These are phyloP conservation scores for Phytophthora citrophthora DNA, from an alignment of 352 stramenopile species.

Conservation along the genomic window DNA sequence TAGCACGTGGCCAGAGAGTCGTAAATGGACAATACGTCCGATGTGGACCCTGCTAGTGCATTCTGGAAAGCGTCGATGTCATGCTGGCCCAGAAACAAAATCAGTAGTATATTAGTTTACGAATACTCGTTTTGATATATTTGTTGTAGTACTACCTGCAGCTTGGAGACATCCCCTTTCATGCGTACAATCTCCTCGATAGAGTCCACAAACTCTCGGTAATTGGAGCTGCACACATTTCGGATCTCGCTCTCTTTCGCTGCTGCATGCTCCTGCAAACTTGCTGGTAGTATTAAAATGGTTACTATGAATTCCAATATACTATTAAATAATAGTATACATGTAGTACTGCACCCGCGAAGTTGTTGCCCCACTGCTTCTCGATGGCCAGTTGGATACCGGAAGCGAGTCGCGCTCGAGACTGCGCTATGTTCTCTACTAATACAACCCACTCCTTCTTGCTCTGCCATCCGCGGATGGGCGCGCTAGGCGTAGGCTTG, in stretches of 20 bases:
- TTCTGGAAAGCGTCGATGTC: constrained; percentile 77
- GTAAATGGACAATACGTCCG: constrained; percentile 55
- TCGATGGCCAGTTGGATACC: constrained; percentile 83
- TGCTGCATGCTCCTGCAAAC: constrained; percentile 61
- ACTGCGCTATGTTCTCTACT: constrained; percentile 86
- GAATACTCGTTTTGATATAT: neutral
- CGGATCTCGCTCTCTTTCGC: constrained; percentile 80
- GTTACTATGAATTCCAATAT: too few species aligned
- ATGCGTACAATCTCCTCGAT: constrained; percentile 87
- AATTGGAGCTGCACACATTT: constrained; percentile 77
- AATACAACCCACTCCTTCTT: constrained; percentile 80
- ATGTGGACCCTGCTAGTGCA: constrained; percentile 55
- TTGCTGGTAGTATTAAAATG: constrained; percentile 37
- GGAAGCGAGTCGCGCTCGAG: constrained; percentile 64
- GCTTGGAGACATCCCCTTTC: constrained; percentile 72
- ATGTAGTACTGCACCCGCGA: constrained; percentile 44
- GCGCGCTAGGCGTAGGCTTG: neutral
- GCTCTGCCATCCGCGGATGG: constrained; percentile 56
- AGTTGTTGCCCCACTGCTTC: constrained; percentile 83
- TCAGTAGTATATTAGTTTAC: constrained; percentile 6
- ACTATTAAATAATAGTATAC: too few species aligned
- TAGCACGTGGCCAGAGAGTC: constrained; percentile 70
- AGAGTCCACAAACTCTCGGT: constrained; percentile 82
- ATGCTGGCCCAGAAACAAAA: constrained; percentile 26
- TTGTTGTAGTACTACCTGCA: constrained; percentile 45